Evolutionary conservation across 495 filamentous ascomycete genomes (phyloP), one percentile per base, ranked within the genome.

Genomic region (Cladorrhinum samala): DNA sequence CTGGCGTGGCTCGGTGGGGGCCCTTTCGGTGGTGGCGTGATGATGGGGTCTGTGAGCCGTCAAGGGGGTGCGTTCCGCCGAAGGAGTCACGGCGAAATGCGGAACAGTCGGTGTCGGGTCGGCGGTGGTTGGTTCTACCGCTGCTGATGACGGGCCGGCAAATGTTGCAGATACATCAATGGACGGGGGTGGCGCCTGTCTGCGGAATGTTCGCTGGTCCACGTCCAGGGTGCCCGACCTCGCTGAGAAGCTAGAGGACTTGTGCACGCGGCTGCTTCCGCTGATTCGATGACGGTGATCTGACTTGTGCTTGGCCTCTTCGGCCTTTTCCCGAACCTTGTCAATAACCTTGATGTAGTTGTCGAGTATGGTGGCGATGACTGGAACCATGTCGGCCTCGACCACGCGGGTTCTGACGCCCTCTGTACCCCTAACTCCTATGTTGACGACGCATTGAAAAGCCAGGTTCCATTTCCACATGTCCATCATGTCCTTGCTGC

Each of bases 401-500:
- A 98, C 93, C 0, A 98, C 92, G 56, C 93, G 79, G 42, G 94
- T 96, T 46, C 93, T 80, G 49, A 98, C 93, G 54, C 76, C 82
- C 71, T 98, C 93, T 4, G 93, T 95, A 51, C 93, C 93, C 51
- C 93, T 83, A 58, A 98, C 93, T 20, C 93, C 93, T 64, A 98
- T 96, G 68, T 98, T 98, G 65, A 97, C 91, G 25, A 96, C 91
- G 68, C 94, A 97, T 65, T 97, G 93, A 64, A 98, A 96, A 40
- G 93, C 93, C 48, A 98, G 78, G 64, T 96, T 98, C 93, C 93
- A 98, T 75, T 97, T 97, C 94, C 93, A 98, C 87, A 94, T 94
- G 65, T 95, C 91, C 91, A 96, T 96, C 84, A 96, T 83, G 68
- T 97, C 91, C 74, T 90, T 90, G 65, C 88, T 95, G 67, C 91